Evolutionary conservation across 805 yeast genomes (phyloP), one percentile per base, ranked within the genome.

Genomic region (Cyberlindnera mrakii): DNA sequence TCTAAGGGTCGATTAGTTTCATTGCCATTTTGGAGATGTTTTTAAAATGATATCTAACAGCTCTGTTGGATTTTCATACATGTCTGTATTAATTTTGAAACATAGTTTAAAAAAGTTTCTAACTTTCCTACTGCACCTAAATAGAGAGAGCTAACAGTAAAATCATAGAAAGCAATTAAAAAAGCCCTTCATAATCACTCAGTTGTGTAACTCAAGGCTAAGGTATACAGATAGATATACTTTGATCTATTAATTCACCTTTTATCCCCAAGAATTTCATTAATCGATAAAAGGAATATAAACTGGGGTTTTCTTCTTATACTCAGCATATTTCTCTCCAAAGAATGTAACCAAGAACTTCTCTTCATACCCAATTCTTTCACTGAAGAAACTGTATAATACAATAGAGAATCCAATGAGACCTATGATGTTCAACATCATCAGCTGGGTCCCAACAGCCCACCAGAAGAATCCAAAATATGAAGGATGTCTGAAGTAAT

Each of bases 391-490:
- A 30, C 61, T 54, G 75, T 80, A 79, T 17, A 93, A 66, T 3
- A 79, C 74, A n/a, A 63, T 49, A 0, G 70, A 54, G 47, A 89
- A 93, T 0, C 72, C 66, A 1, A 69, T 39, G 2, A 76, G 54
- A 1, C 88, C 71, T 0, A 87, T 37, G 6, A 85, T 79, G 63
- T 89, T 93, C 36, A 78, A 63, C 44, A 91, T 62, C 46, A 82
- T 50, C 37, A 93, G 19, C 59, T 91, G 96, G 1, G 88, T 71
- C 0, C 97, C 97, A 4, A 90, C 51, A 13, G 95, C 91, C 97
- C 98, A 93, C 77, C 88, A 80, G 57, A 80, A 90, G 60, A 85
- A 93, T 0, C 97, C 99, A 33, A 80, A 74, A 63, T 93, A 93
- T 38, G 95, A 82, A 6, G 99, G 99, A 60, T 93, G 99, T 47